Evolutionary conservation across 306 rosid species (phyloP), one percentile per base, ranked within the genome.

Genomic region (Cotoneaster glaucophyllus): DNA sequence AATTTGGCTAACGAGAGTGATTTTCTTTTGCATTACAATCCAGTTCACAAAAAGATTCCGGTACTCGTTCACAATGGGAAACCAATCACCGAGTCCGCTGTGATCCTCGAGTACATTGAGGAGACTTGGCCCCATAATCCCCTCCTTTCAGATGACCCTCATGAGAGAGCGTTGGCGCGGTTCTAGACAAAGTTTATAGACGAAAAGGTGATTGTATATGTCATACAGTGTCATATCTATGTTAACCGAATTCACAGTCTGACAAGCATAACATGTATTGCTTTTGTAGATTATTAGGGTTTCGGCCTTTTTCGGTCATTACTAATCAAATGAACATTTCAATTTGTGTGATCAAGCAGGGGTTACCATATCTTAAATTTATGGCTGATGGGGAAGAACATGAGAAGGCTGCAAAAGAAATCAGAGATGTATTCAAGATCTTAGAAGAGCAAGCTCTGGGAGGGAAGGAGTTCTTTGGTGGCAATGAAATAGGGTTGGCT

Each of bases 401-500:
- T 22, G 82, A 72, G 48, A 79, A 73, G 50, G 63, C 74, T 18
- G 66, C 52, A 26, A 65, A 56, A 56, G 69, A 54, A 28, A 74
- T 56, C 14, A 59, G 57, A 65, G 69, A 72, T 14, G 34, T 65
- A 10, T 57, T 79, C 31, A 72, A 37, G 22, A 65, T 56, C 25
- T 22, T 73, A 4, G 82, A 72, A 79, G 82, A 73, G 43, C 59
- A 73, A 64, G 82, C 68, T 48, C 69, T 79, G 7, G 73, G 67
- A 37, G 73, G 64, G 14, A 65, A 71, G 58, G 41, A 63, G 11
- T 70, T 59, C 34, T 63, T 78, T 6, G 81, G 77, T 11, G 81
- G 75, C 15, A 39, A 45, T 39, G 67, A 77, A 50, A 54, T 70
- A 13, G 81, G 81, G 29, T 24, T 71, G 48, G 77, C 45, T 15